Evolutionary conservation across 208 protist genomes (phyloP).

Genomic region (Novymonas esmeraldas): DNA sequence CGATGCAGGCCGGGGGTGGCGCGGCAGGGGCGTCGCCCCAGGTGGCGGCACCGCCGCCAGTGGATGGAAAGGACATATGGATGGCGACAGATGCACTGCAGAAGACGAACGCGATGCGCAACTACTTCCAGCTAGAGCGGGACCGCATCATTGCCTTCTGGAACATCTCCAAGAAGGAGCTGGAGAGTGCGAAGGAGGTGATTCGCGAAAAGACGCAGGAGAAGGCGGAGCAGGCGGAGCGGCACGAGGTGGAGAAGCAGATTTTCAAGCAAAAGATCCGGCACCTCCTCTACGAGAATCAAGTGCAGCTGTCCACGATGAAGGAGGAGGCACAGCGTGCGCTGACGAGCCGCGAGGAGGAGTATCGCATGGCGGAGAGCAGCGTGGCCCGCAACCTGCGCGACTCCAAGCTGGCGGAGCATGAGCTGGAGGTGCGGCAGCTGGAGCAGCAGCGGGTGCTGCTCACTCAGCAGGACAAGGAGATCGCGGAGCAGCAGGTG

Average conservation of each 20-base stretch:
- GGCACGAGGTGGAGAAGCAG: slow-evolving; percentile 95
- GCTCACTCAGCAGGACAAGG: slow-evolving; percentile 80
- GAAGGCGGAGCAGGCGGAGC: slow-evolving; percentile 92
- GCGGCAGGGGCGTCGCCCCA: slow-evolving; percentile 19
- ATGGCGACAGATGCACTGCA: slow-evolving; percentile 92
- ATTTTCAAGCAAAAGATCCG: slow-evolving; percentile 98
- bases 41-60: slow-evolving; percentile 22
- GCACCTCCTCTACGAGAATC: slow-evolving; percentile 96
- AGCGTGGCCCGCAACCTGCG: slow-evolving; percentile 83
- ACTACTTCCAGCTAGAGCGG: slow-evolving; percentile 97
- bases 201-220: slow-evolving; percentile 93
- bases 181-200: slow-evolving; percentile 82
- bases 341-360: slow-evolving; percentile 88
- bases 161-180: slow-evolving; percentile 94
- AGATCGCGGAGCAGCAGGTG: slow-evolving; percentile 85
- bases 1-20: slow-evolving; percentile 1
- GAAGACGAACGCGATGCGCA: slow-evolving; percentile 94
- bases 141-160: slow-evolving; percentile 96
- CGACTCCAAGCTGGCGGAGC: slow-evolving; percentile 85
- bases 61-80: slow-evolving; percentile 82
- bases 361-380: slow-evolving; percentile 84
- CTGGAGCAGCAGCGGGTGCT: slow-evolving; percentile 84
- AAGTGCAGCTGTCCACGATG: slow-evolving; percentile 90
- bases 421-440: slow-evolving; percentile 89
- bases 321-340: slow-evolving; percentile 91